phyloP scores from a whole-genome alignment of 1,139 yeast species.

The Hanseniaspora sp. region DNA sequence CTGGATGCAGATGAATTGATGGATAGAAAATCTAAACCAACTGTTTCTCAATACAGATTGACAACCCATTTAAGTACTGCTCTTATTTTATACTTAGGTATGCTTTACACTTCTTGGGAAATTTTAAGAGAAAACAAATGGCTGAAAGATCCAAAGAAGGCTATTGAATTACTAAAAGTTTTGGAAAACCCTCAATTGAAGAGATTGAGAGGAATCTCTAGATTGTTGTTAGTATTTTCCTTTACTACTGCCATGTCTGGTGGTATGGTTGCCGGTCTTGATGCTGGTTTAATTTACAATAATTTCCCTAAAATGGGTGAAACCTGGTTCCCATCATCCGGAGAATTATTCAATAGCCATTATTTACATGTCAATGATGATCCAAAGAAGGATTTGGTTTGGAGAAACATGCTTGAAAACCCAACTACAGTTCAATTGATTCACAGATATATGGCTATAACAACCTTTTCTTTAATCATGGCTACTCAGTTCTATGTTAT shows the following conservation, averaged over 20 bases:
- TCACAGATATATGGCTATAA: conserved; percentile 75
- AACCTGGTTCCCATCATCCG: conserved; percentile 53
- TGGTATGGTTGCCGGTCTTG: conserved; percentile 95
- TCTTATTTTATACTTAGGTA: conserved; percentile 73
- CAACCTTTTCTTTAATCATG: conserved; percentile 63
- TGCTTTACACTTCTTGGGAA: conserved; percentile 81
- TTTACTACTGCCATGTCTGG: conserved; percentile 92
- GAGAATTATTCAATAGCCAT: conserved; percentile 68
- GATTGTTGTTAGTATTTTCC: conserved; percentile 53
- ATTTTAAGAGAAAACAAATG: conserved; percentile 67
- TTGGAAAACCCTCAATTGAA: conserved; percentile 50
- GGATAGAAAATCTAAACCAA: conserved; percentile 79
- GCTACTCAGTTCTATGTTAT: conserved; percentile 55
- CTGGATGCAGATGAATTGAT: conserved; percentile 68
- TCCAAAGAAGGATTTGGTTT: conserved; percentile 54
- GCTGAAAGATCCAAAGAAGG: conserved; percentile 47
- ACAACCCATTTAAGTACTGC: conserved; percentile 95
- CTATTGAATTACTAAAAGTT: conserved; percentile 40
- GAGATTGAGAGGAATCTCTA: conserved; percentile 44
- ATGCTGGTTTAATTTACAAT: conserved; percentile 93
- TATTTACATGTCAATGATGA: conserved; percentile 53
- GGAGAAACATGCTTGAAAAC: conserved; percentile 90
- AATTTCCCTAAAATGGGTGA: conserved; percentile 95
- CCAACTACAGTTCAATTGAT: conserved; percentile 92
- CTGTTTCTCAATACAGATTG: conserved; percentile 89